These are phyloP conservation scores for Aspergillus mulundensis DNA, from an alignment of 495 filamentous ascomycete species.

Conservation along the genomic window DNA sequence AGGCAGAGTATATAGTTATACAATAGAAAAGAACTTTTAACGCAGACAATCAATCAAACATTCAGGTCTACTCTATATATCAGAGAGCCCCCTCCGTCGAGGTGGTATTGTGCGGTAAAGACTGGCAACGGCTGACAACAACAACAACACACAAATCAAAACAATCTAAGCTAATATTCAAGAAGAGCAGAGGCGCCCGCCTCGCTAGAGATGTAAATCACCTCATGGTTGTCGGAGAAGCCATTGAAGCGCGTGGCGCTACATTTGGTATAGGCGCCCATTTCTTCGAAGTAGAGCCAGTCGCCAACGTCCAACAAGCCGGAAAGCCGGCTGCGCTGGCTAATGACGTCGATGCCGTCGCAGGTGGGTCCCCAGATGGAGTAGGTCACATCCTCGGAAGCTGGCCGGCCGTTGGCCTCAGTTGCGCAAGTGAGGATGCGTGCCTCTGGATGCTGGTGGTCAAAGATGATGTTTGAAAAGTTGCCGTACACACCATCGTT, in stretches of 20 bases:
- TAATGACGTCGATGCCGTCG: slow-evolving; percentile 93
- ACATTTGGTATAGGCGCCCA: slow-evolving; percentile 98
- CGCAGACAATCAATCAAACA: not conserved
- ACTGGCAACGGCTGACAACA: slow-evolving; percentile 4
- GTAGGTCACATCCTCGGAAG: slow-evolving; percentile 55
- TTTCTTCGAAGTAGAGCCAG: slow-evolving; percentile 97
- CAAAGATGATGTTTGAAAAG: slow-evolving; percentile 98
- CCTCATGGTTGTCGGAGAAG: slow-evolving; percentile 88
- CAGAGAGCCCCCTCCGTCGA: not conserved
- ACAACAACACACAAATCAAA: slow-evolving; percentile 8
- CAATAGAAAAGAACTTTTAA: not conserved
- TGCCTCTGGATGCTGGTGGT: slow-evolving; percentile 88
- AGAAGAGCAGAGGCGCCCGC: slow-evolving; percentile 76
- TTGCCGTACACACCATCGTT: slow-evolving; percentile 98
- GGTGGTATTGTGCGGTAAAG: not conserved
- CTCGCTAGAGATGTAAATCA: slow-evolving; percentile 93
- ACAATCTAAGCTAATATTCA: slow-evolving; percentile 35
- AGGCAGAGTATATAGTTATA: no score
- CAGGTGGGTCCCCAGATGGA: slow-evolving; percentile 98
- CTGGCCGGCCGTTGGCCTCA: slow-evolving; percentile 46
- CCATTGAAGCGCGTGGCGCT: slow-evolving; percentile 98
- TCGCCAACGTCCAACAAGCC: slow-evolving; percentile 82
- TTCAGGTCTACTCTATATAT: not conserved
- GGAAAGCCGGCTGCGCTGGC: slow-evolving; percentile 66
- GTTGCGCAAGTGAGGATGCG: slow-evolving; percentile 66